Evolutionary conservation across 257 asterid genomes (phyloP), one percentile per base, ranked within the genome.

Genomic region (Capsicum pubescens): DNA sequence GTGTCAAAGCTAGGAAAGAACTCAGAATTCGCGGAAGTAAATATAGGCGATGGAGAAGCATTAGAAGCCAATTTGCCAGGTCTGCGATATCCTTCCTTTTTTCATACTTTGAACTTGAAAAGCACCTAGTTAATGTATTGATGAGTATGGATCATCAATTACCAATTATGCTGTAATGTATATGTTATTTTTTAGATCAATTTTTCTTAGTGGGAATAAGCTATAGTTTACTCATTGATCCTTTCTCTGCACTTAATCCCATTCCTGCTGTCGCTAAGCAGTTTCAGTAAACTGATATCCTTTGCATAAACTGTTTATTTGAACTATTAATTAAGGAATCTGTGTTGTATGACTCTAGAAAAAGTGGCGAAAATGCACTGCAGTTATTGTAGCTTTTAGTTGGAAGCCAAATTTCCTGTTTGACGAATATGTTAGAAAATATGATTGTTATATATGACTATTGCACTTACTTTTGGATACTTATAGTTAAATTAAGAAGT

Each of bases 11-110:
- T 96, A 14, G 97, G 98, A n/a, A 80, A 88, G 76, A 89, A 79
- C 58, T 58, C 98, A 19, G 93, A 92, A 82, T 96, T 94, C 80
- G 56, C 90, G 71, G 93, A 92, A 87, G 94, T 94, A 59, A 88
- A 96, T 90, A 89, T 94, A 71, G 88, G 88, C 21, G 93, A 96
- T 70, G 87, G 76, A 39, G 84, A 48, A 72, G 89, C 95, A 70
- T 84, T 96, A 88, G 89, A 92, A 70, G 84, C 84, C 82, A 93
- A 93, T 80, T 77, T 94, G 87, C 44, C 10, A 44, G 90, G 89
- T 87, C 46, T 32, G 64, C 7, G 63, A 64, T 61, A 35, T 68
- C 9, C 84, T 85, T 66, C 69, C 13, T 14, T 12, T 67, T 82
- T 78, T 35, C 61, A 46, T 21, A 26, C 21, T 55, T 68, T 39